Conservation (phyloP, 164 flowering plant genomes). For the Umbellularia californica region DNA sequence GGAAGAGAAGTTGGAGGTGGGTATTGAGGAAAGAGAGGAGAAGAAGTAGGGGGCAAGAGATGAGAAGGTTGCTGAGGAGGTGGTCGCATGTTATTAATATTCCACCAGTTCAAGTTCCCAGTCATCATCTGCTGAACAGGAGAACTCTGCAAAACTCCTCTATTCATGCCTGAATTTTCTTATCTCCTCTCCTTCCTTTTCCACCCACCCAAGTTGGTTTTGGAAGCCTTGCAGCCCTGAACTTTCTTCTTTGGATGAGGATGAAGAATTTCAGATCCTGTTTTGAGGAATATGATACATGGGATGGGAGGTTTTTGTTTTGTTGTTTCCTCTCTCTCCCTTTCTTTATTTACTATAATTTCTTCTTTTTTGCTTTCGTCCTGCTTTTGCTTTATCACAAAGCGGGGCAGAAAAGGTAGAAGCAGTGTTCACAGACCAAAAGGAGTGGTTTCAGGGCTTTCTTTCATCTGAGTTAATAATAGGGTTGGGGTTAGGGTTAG, state of each 20-base stretch:
- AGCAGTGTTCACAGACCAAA: conserved; percentile 36
- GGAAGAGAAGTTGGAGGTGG: conserved; percentile 29
- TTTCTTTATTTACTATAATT: conserved; percentile 5
- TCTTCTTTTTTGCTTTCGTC: conserved; percentile 9
- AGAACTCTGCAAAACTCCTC: conserved; percentile 39
- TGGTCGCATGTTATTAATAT: conserved; percentile 35
- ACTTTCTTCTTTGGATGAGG: conserved; percentile 24
- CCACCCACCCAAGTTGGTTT: conserved; percentile 13
- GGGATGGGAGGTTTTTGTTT: conserved; percentile 31
- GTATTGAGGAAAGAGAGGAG: conserved; percentile 24
- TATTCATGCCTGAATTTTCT: conserved; percentile 32
- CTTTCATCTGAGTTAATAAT: background rate
- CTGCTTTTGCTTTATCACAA: conserved; percentile 54
- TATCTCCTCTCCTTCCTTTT: conserved; percentile 11
- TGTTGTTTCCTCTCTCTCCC: conserved; percentile 17
- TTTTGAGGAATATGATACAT: conserved; percentile 26
- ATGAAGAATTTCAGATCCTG: conserved; percentile 21
- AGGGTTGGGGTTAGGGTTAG: background rate
- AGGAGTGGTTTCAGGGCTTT: conserved; percentile 19
- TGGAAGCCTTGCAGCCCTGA: background rate
- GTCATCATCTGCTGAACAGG: conserved; percentile 66
- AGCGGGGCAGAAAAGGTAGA: conserved; percentile 54
- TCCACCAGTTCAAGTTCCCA: conserved; percentile 81
- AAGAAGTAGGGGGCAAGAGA: conserved; percentile 25
- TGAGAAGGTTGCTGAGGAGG: conserved; percentile 31